Base-by-base conservation (phyloP, 768 basidiomycete genomes). In the Tubosaeta sp. region DNA sequence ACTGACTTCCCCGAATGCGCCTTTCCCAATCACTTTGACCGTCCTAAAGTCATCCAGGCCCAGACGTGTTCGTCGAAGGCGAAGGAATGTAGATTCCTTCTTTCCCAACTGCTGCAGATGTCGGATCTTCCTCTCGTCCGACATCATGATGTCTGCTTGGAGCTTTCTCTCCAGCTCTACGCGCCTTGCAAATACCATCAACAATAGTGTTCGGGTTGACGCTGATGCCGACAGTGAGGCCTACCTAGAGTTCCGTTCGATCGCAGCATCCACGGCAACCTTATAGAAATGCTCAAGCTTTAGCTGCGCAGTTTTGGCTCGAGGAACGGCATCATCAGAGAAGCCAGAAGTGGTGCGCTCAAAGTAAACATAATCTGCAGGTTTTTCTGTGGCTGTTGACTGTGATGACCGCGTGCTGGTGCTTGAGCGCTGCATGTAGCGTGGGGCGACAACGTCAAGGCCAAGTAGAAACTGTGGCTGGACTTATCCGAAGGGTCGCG, bases 11-110 rank as follows among this genome's bases (percentile, higher is more conserved):
- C 96, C 94, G 62, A 99, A 99, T 16, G 96, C 96, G 55, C 96
- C 96, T 71, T 96, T 97, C 19, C 96, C 96, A 59, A 99, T 99
- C 41, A 99, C 94, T 68, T 98, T 98, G 62, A 99, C 92, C 4
- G 95, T 98, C 57, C 86, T 77, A 73, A 99, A 99, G 69, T 98
- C 88, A 54, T 87, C 84, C 51, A 97, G 73, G 3, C 94, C 92
- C 11, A 99, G 78, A 61, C 89, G 90, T 25, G 96, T 97, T 44
- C 95, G 77, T 49, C 86, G 79, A 46, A 97, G 76, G 10, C 96
- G 83, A 51, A 99, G 79, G 69, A 86, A 97, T 7, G 86, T 87
- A 3, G 84, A 86, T 70, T 95, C 93, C 60, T 90, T 90, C 71
- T 86, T 87, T 19, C 92, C 94, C 30, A 90, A 78, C 59, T 89